These are phyloP conservation scores for Skeletonema tropicum DNA, from an alignment of 108 stramenopile genomes.

Conservation along the genomic window DNA sequence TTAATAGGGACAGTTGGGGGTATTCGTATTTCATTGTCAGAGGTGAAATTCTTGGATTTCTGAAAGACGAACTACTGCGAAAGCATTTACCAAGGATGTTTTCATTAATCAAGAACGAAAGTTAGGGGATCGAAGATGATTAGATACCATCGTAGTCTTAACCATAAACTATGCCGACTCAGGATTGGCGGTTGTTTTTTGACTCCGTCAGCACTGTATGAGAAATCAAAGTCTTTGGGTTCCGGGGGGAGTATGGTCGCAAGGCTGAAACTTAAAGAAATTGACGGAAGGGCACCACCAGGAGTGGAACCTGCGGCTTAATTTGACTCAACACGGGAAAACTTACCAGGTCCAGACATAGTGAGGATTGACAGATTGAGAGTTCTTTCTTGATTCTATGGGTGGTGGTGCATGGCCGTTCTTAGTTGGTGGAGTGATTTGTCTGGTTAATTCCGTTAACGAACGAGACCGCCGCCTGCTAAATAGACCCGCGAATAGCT, in stretches of 20 bases:
- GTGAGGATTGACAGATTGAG: constrained; percentile 89
- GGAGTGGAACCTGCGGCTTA: constrained; percentile 47
- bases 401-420: constrained; percentile 83
- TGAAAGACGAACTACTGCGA: constrained; percentile 99
- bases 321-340: constrained; percentile 89
- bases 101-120: constrained; percentile 99
- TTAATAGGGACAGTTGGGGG: constrained; percentile 98
- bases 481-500: constrained; percentile 83
- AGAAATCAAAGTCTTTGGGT: constrained; percentile 96
- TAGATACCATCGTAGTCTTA: constrained; percentile 99
- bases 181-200: constrained; percentile 90
- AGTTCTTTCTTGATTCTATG: constrained; percentile 89
- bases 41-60: constrained; percentile 98
- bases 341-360: constrained; percentile 84
- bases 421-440: constrained; percentile 92
- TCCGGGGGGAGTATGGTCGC: constrained; percentile 77
- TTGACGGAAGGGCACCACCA: constrained; percentile 77
- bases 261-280: constrained; percentile 86
- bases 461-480: constrained; percentile 99
- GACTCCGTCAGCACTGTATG: constrained; percentile 94
- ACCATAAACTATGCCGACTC: constrained; percentile 99
- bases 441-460: constrained; percentile 99
- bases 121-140: constrained; percentile 99
- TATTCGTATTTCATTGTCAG: constrained; percentile 98
- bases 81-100: constrained; percentile 99